Conservation (phyloP, 2,329 filamentous ascomycete genomes). For the Epichloe typhina region DNA sequence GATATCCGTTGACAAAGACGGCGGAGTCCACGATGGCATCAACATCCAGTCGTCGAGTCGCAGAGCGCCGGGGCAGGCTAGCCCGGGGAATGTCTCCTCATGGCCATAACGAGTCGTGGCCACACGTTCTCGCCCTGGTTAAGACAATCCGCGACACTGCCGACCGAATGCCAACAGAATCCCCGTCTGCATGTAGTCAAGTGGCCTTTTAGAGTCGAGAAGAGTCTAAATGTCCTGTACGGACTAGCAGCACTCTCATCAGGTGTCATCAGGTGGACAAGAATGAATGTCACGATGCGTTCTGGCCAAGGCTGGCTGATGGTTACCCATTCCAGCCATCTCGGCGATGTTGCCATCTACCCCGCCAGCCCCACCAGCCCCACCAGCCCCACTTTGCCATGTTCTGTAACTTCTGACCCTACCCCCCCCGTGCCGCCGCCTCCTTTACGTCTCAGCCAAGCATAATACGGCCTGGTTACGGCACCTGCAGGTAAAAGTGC, state of each 20-base stretch:
- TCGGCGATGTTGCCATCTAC: neutral
- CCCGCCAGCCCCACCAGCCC: neutral
- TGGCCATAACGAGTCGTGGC: conserved; percentile 2
- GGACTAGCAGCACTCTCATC: no score
- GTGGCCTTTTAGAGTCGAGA: neutral
- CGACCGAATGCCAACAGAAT: neutral
- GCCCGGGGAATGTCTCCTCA: neutral
- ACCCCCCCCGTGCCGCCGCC: neutral
- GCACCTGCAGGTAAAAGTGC: neutral
- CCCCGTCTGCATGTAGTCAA: neutral
- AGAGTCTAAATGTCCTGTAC: neutral
- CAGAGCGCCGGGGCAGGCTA: neutral
- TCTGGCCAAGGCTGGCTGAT: neutral
- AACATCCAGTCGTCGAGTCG: neutral
- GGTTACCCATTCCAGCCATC: conserved; percentile 2
- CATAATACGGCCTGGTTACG: neutral
- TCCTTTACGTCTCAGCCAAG: neutral
- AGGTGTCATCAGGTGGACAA: neutral
- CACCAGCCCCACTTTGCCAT: neutral
- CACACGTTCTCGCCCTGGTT: neutral
- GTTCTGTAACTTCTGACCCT: neutral
- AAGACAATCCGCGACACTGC: neutral
- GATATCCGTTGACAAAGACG: no score
- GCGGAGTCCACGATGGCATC: neutral
- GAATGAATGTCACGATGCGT: conserved; percentile 4